Evolutionary conservation across 2,329 filamentous ascomycete species (phyloP).

Genomic region (Tolypocladium tropicale): DNA sequence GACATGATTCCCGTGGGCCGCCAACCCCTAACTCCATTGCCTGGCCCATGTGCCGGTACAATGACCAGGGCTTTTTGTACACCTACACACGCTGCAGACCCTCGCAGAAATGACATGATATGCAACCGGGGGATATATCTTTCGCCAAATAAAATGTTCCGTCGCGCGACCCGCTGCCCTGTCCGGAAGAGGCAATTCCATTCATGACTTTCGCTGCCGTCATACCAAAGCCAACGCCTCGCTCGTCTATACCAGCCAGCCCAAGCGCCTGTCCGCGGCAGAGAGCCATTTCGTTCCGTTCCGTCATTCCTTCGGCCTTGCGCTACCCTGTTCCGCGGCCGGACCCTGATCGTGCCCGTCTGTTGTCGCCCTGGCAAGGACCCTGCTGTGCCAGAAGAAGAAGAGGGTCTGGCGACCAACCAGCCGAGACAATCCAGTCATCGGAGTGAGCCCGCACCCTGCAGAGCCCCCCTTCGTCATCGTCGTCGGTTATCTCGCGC

Average conservation of each 20-base stretch:
- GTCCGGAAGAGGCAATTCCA: not conserved
- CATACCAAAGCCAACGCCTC: not conserved
- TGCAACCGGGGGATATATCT: not conserved
- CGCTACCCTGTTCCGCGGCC: not conserved
- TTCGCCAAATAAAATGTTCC: not conserved
- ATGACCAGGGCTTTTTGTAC: not conserved
- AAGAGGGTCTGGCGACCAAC: not conserved
- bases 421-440: not conserved
- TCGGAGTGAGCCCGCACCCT: not conserved
- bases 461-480: not conserved
- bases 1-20: not conserved
- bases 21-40: not conserved
- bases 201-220: not conserved
- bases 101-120: not conserved
- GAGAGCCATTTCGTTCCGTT: not conserved
- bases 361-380: not conserved
- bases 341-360: not conserved
- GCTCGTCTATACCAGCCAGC: not conserved
- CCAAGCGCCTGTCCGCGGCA: not conserved
- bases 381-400: not conserved
- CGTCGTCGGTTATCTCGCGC: not conserved
- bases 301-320: not conserved
- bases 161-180: not conserved
- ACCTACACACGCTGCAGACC: not conserved
- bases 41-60: not conserved